Conservation (phyloP, 2,329 filamentous ascomycete species). For the Penicillium sp. region DNA sequence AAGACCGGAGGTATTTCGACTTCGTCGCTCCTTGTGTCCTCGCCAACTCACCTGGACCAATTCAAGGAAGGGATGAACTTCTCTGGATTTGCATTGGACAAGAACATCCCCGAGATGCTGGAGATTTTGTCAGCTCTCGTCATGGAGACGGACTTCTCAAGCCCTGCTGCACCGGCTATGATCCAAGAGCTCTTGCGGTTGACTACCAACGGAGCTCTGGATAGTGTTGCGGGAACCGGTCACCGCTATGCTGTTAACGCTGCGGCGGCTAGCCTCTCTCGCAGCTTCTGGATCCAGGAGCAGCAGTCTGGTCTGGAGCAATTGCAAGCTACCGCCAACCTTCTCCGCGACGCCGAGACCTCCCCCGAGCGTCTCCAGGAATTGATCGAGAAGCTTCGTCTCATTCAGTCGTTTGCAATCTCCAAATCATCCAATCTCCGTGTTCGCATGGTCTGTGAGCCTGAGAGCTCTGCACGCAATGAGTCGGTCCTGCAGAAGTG, state of each 20-base stretch:
- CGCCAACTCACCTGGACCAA: slow-evolving; percentile 64
- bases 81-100: slow-evolving; percentile 80
- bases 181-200: slow-evolving; percentile 83
- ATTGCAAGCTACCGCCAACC: slow-evolving; percentile 72
- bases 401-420: slow-evolving; percentile 75
- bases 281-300: slow-evolving; percentile 67
- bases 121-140: slow-evolving; percentile 75
- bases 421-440: slow-evolving; percentile 65
- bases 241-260: slow-evolving; percentile 81
- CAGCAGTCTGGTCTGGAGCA: slow-evolving; percentile 89
- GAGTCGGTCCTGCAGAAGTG: slow-evolving; percentile 67
- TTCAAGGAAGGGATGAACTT: slow-evolving; percentile 79
- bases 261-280: slow-evolving; percentile 73
- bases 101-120: slow-evolving; percentile 87
- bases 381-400: slow-evolving; percentile 76
- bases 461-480: slow-evolving; percentile 66
- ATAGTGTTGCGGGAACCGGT: slow-evolving; percentile 84
- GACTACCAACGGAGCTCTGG: slow-evolving; percentile 82
- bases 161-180: slow-evolving; percentile 71
- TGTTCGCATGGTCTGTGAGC: slow-evolving; percentile 78
- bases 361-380: slow-evolving; percentile 66
- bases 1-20: slow-evolving; percentile 89
- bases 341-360: slow-evolving; percentile 64
- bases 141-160: slow-evolving; percentile 83
- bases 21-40: slow-evolving; percentile 76